Evolutionary conservation across 1,284 basidiomycete genomes (phyloP), one percentile per base, ranked within the genome.

Genomic region (Cryptococcus sp.): DNA sequence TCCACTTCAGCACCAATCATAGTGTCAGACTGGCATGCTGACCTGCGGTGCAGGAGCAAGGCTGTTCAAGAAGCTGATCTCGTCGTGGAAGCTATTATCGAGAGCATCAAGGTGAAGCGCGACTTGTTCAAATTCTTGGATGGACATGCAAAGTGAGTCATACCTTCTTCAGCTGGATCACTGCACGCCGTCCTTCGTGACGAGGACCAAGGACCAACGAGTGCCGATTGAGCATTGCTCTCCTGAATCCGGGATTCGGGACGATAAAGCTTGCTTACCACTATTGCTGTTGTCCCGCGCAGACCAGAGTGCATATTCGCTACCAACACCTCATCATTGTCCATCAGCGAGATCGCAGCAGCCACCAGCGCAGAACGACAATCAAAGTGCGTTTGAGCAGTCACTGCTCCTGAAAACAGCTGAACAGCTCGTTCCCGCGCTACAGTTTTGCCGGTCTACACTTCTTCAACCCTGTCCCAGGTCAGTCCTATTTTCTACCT

Each of bases 51-150:
- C 39, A 78, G 77, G 23, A 74, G 64, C 6, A 75, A 79, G 54
- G 82, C 82, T 3, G 82, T 83, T 39, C 64, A 79, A 45, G 60
- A 77, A 5, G 76, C 82, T 3, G 83, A 85, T 68, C 73, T 84
- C 48, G 83, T 85, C 49, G 78, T 85, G 54, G 84, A 85, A 71
- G 84, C 84, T 6, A 84, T 85, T 60, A 82, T 85, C 60, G 84
- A 85, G 68, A 82, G 81, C 62, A 70, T 85, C 54, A 79, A 81
- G 64, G 79, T 82, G 63, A 85, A 85, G 75, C 79, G 82, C 49
- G 81, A 84, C 52, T 74, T 85, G 42, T 85, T 85, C 60, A 75
- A 74, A 15, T 79, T 80, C 65, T 70, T 85, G 27, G 84, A 85
- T 68, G 63, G 58, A 42, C 77, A 81, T 60, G 82, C 83, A 6